These are phyloP conservation scores for Arthrobotrys megalospora DNA, from an alignment of 2,329 filamentous ascomycete species.

Conservation along the genomic window DNA sequence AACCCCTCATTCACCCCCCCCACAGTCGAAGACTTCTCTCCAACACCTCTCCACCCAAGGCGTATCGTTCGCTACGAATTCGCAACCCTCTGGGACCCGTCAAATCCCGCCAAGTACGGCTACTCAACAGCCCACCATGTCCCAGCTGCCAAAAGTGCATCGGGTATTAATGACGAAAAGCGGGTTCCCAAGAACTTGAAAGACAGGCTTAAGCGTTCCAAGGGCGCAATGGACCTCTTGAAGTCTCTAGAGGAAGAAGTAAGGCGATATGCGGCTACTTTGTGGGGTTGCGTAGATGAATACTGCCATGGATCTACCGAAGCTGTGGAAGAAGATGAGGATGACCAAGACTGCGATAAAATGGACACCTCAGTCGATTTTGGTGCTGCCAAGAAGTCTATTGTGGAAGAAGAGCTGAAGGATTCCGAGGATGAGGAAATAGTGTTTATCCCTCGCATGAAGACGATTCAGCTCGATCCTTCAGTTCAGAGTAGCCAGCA, in stretches of 20 bases:
- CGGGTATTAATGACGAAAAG: conserved; percentile 69
- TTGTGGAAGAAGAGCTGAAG: conserved; percentile 56
- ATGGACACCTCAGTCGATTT: conserved; percentile 63
- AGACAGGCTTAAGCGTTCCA: conserved; percentile 81
- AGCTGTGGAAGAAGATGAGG: conserved; percentile 67
- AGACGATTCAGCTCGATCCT: conserved; percentile 68
- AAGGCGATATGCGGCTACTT: conserved; percentile 68
- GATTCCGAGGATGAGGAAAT: conserved; percentile 85
- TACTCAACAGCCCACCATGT: conserved; percentile 62
- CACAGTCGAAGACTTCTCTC: conserved; percentile 83
- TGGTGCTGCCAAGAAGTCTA: conserved; percentile 67
- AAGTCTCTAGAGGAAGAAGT: conserved; percentile 89
- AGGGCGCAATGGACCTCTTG: conserved; percentile 83
- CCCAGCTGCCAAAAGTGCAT: conserved; percentile 69
- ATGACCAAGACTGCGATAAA: conserved; percentile 70
- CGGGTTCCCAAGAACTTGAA: conserved; percentile 85
- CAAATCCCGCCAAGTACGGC: conserved; percentile 68
- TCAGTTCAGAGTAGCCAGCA: conserved; percentile 64
- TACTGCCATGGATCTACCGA: conserved; percentile 62
- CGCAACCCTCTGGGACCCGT: conserved; percentile 85
- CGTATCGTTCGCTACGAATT: conserved; percentile 89
- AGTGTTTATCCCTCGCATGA: conserved; percentile 77
- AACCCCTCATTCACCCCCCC: conserved; percentile 91
- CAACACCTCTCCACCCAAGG: conserved; percentile 84
- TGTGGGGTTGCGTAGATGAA: conserved; percentile 61